Evolutionary conservation across 345 rosid genomes (phyloP).

Genomic region (Raphanus sativus): DNA sequence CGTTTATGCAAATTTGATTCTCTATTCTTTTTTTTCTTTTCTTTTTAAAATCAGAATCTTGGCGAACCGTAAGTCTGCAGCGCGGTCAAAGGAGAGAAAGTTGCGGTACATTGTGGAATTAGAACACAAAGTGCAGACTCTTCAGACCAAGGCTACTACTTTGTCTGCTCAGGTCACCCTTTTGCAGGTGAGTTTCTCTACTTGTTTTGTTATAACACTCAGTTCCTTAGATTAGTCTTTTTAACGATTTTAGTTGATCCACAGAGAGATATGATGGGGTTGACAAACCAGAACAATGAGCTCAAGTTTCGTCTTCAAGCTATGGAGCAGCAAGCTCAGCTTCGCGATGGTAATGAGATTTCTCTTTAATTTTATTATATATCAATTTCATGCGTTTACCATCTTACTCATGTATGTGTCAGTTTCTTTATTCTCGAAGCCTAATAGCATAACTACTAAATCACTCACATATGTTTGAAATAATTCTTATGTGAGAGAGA

Average conservation of each 20-base stretch:
- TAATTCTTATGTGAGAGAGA: not conserved
- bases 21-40: not conserved
- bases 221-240: not conserved
- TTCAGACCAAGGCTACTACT: conserved; percentile 95
- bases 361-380: not conserved
- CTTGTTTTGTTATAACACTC: not conserved
- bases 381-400: too few relatives aligned
- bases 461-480: not conserved
- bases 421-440: too few relatives aligned
- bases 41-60: conserved; percentile 53
- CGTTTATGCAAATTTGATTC: conserved; percentile 5
- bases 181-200: conserved; percentile 54
- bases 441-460: too few relatives aligned
- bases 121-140: conserved; percentile 96
- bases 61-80: conserved; percentile 96
- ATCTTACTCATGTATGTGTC: too few relatives aligned
- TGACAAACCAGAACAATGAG: conserved; percentile 89
- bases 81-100: conserved; percentile 94
- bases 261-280: conserved; percentile 92
- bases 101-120: conserved; percentile 88
- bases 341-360: conserved; percentile 65
- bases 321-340: conserved; percentile 96
- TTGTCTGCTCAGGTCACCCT: conserved; percentile 94
- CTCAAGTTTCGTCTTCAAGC: conserved; percentile 94
- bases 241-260: conserved; percentile 6